Base-by-base conservation (phyloP, 768 basidiomycete species). In the Gloeostereum incarnatum region DNA sequence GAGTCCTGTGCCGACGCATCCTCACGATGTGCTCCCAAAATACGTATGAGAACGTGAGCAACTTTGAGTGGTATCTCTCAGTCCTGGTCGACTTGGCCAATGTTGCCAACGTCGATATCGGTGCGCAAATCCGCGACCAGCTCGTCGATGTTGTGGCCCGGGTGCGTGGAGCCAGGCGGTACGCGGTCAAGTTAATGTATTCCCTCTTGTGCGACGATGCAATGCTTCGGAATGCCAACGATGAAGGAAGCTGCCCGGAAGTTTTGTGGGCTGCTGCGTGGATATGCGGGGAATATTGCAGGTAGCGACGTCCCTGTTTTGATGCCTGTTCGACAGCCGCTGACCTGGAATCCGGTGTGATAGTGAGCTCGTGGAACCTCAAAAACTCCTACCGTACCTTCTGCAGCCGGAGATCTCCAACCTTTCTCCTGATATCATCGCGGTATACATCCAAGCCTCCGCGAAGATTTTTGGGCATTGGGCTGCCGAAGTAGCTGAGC, bases 41-140 rank as follows among this genome's bases (percentile, higher is more conserved):
- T 25, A 84, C 81, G 16, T 98, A 94, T 54, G 79, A 81, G 37
- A 84, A 91, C 50, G 71, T 99, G 19, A 69, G 73, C 31, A 93
- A 97, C 60, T 98, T 98, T 53, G 89, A 97, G 53, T 99, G 96
- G 94, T 96, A 91, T 56, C 70, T 98, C 16, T 96, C 94, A 4
- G 90, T 93, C 6, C 76, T 98, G 20, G 75, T 97, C 32, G 92
- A 97, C 52, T 68, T 98, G 6, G 80, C 89, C 1, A 89, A 96
- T 53, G 71, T 97, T 27, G 84, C 90, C 36, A 74, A 79, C 19
- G 87, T 81, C 34, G 68, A 85, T 46, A 67, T 96, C 34, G 91
- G 91, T 2, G 51, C 61, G 0, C 73, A 84, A 49, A 83, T 97
- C 38, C 72, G 81, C 9, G 79, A 90, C 43, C 85, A 91, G 45